Evolutionary conservation across 1,284 basidiomycete species (phyloP), one percentile per base, ranked within the genome.

Genomic region (Cutaneotrichosporon mucoides): DNA sequence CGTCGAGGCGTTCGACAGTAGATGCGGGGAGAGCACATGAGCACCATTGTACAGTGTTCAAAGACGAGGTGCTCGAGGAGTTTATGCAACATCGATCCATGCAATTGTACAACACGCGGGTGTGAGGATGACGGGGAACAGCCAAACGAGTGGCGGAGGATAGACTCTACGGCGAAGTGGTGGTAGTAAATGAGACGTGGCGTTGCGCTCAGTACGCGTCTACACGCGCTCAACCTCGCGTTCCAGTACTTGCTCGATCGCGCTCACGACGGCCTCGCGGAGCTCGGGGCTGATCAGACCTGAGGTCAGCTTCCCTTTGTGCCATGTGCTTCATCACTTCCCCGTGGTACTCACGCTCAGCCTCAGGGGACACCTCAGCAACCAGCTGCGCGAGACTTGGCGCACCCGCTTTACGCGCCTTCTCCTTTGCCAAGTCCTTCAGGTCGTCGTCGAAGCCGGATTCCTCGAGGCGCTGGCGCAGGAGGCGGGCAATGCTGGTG

Each of bases 351-450:
- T 66, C 57, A 73, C 73, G 54, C 33, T 68, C 47, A 6, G 71
- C 71, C 47, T 63, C 64, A 3, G 72, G 64, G 12, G 61, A 64
- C 15, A 76, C 67, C 49, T 70, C 68, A 13, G 65, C 63, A 6
- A 76, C 53, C 7, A 76, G 62, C 37, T 60, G 61, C 36, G 68
- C 64, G 5, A 76, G 59, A 59, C 69, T 73, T 8, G 70, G 74
- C 4, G 61, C 64, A 43, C 66, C 67, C 52, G 73, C 71, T 11
- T 65, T 61, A 51, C 74, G 56, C 4, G 71, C 74, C 57, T 61
- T 65, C 48, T 76, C 74, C 61, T 76, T 75, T 2, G 75, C 73
- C 33, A 72, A 60, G 57, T 75, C 73, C 63, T 75, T 76, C 42
- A 76, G 52, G 57, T 76, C 75, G 63, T 76, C 75, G 45, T 70